Percentiles rank a stretch among this genome's conserved stretches.
phyloP scores from a whole-genome alignment of 2,329 filamentous ascomycete species.

The Fusarium odoratissimum region DNA sequence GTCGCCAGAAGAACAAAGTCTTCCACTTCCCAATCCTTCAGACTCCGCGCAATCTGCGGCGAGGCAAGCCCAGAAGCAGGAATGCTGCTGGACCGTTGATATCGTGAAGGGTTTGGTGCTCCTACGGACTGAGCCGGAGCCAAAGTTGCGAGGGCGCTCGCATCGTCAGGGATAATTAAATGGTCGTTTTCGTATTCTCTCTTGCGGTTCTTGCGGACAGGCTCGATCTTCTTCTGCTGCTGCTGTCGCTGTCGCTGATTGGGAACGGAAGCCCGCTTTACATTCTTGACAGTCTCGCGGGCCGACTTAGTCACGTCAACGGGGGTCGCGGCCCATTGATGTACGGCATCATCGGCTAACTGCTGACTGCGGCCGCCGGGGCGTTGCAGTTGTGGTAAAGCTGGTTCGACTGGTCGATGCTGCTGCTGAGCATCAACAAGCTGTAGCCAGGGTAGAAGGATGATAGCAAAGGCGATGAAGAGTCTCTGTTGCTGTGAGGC shows the following conservation, averaged over 20 bases:
- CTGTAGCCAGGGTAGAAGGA: conserved; percentile 66
- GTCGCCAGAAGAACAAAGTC: conserved; percentile 99
- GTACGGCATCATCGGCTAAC: conserved; percentile 44
- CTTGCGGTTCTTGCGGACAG: conserved; percentile 49
- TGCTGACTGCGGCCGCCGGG: conserved; percentile 45
- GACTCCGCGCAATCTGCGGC: conserved; percentile 93
- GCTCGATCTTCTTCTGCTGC: conserved; percentile 33
- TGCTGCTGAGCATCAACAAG: conserved; percentile 74
- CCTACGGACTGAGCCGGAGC: conserved; percentile 96
- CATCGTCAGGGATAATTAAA: conserved; percentile 68
- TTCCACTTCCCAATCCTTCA: conserved; percentile 99
- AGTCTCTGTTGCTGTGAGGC: conserved; percentile 59
- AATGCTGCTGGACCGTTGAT: conserved; percentile 65
- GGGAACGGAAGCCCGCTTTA: conserved; percentile 43
- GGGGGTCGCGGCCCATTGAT: conserved; percentile 48
- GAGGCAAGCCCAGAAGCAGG: conserved; percentile 75
- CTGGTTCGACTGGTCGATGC: conserved; percentile 53
- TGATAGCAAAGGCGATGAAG: conserved; percentile 66
- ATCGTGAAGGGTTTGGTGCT: conserved; percentile 85
- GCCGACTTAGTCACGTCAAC: conserved; percentile 47
- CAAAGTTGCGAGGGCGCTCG: conserved; percentile 97
- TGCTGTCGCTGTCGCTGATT: conserved; percentile 44
- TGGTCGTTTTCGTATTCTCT: conserved; percentile 47
- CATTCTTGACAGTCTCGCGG: conserved; percentile 43
- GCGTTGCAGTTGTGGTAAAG: conserved; percentile 33